phyloP scores from a whole-genome alignment of 192 early-diverging fungal species.

The Glomus cerebriforme region DNA sequence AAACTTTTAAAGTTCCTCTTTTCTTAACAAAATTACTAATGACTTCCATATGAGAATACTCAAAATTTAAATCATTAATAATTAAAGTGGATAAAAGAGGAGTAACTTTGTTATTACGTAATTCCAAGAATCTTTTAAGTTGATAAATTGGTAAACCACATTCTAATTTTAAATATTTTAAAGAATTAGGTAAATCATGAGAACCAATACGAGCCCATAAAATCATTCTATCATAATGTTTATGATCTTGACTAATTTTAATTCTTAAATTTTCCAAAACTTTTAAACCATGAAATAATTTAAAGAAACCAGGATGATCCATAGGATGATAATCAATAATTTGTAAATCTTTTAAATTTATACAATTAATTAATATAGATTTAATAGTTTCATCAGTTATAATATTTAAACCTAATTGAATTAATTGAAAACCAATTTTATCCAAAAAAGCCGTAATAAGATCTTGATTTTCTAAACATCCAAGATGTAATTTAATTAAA shows the following conservation, averaged over 20 bases:
- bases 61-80: not conserved
- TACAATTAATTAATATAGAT: not conserved
- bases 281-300: not conserved
- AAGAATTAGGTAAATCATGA: not conserved
- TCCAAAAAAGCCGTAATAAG: not conserved
- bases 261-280: not conserved
- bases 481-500: not conserved
- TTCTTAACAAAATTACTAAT: not conserved
- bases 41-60: not conserved
- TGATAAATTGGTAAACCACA: not conserved
- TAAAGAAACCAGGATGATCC: not conserved
- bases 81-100: not conserved
- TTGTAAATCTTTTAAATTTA: not conserved
- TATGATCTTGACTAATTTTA: not conserved
- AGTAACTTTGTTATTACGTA: not conserved
- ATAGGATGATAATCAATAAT: not conserved
- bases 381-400: not conserved
- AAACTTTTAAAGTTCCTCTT: not conserved
- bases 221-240: not conserved
- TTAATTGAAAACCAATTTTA: not conserved
- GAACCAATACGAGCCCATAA: not conserved
- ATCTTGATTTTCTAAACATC: not conserved
- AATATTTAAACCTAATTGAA: not conserved
- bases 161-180: slow-evolving; percentile 15
- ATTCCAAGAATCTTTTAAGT: not conserved